Base-by-base conservation (phyloP, 148 eudicot genomes). In the Bassia scoparia region DNA sequence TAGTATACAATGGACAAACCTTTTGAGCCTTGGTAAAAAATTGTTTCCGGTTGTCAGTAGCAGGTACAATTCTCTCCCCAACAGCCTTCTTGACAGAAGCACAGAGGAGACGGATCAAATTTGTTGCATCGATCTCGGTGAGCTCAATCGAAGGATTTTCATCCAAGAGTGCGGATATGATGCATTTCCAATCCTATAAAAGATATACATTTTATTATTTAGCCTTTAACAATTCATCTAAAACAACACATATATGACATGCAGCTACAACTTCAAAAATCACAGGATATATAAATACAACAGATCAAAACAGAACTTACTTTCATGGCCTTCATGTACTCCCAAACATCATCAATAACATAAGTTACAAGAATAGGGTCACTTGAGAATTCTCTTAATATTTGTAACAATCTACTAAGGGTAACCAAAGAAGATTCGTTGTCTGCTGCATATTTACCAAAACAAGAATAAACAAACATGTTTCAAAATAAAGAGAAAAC, bases 331-430 rank as follows among this genome's bases (percentile, higher is more conserved):
- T 80, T 86, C 97, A 95, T 95, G 84, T 84, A 92, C 79, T 95
- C 97, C 99, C 99, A 95, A 9, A 91, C 89, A 83, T 95, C 99
- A 81, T 95, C 99, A 69, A 95, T 88, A 78, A 95, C 99, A 74
- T 95, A 95, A 43, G 87, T 86, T 81, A 86, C 87, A 53, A 95
- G 79, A 74, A 95, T 86, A 64, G 87, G 94, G 78, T 91, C 99
- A 30, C 87, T 79, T 34, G 93, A 86, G 74, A 95, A 95, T 78
- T 95, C 99, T 81, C 90, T 87, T 52, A 92, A 77, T 77, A 95
- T 95, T 79, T 88, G 96, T 80, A 91, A 80, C 90, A 95, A 84
- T 82, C 99, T 92, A 77, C 83, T 80, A 18, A 95, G 88, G 79
- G 89, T 87, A 74, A 89, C 87, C 85, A 84, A 86, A 64, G 96